A percentile compares a stretch with the other conserved stretches of the same genome.
These are phyloP conservation scores for Aspergillus kassunensis DNA, from an alignment of 495 filamentous ascomycete genomes.

Conservation along the genomic window DNA sequence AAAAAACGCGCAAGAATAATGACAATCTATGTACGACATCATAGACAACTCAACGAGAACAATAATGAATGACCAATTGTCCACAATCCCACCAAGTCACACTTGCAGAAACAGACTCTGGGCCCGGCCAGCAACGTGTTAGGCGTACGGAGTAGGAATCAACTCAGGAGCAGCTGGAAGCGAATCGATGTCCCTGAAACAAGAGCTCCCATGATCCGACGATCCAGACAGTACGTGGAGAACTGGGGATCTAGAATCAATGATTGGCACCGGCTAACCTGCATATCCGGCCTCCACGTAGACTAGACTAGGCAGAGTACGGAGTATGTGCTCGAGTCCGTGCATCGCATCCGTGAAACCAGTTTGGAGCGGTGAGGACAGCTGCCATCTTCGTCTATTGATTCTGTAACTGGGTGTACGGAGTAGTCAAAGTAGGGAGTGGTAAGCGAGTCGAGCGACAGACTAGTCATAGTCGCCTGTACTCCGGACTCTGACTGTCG, in stretches of 20 bases:
- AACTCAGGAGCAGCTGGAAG: neutral
- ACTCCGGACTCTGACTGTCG: too few relatives aligned
- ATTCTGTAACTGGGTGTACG: too few relatives aligned
- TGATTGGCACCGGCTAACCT: slow-evolving; percentile 11
- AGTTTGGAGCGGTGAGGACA: neutral
- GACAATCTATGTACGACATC: neutral
- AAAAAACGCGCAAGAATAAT: neutral
- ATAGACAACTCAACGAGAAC: neutral
- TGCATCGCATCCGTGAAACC: neutral
- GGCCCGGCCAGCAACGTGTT: too few relatives aligned
- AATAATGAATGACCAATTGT: neutral
- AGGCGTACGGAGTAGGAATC: too few relatives aligned
- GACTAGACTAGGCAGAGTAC: too few relatives aligned
- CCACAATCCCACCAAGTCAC: too few relatives aligned
- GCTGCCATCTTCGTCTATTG: too few relatives aligned
- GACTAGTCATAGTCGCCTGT: too few relatives aligned
- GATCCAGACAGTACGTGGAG: neutral
- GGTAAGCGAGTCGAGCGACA: too few relatives aligned
- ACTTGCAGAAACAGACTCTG: too few relatives aligned
- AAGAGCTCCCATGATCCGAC: neutral
- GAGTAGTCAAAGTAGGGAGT: too few relatives aligned
- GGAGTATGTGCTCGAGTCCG: neutral
- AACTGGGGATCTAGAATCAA: slow-evolving; percentile 6
- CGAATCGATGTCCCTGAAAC: slow-evolving; percentile 1
- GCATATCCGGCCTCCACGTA: slow-evolving; percentile 6